Conservation (phyloP, 768 basidiomycete species). For the Peribolospora baueri region DNA sequence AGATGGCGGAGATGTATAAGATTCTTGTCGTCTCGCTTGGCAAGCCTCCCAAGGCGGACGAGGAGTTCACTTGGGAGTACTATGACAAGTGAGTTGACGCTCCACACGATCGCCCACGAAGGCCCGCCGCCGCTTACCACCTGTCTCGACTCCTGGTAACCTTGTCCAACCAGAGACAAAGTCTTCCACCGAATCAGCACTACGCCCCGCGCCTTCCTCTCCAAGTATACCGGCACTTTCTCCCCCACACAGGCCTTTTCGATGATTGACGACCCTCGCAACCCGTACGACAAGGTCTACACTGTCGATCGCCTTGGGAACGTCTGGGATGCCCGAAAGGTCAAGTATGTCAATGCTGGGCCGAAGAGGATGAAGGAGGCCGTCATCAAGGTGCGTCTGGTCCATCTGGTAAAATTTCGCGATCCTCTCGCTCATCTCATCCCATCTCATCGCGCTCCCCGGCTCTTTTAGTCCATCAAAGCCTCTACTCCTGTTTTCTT, state of each 20-base stretch:
- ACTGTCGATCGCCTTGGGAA: conserved; percentile 85
- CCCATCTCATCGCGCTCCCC: too few species aligned
- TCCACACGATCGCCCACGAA: neutral
- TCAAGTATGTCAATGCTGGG: conserved; percentile 32
- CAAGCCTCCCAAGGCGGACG: conserved; percentile 49
- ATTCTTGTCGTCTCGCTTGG: conserved; percentile 69
- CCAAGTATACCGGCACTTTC: conserved; percentile 25
- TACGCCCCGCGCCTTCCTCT: conserved; percentile 58
- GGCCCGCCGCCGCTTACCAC: too few species aligned
- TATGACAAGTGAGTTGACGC: conserved; percentile 46
- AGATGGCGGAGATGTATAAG: conserved; percentile 60
- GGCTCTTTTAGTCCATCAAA: conserved; percentile 16
- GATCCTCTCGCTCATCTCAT: neutral
- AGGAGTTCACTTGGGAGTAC: conserved; percentile 60
- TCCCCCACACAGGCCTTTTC: conserved; percentile 43
- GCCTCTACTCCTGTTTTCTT: conserved; percentile 73
- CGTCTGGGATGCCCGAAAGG: conserved; percentile 60
- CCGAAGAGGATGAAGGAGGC: conserved; percentile 56
- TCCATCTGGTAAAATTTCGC: conserved; percentile 11
- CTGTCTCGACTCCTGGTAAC: too few species aligned
- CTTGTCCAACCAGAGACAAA: conserved; percentile 10
- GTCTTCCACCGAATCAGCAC: conserved; percentile 38
- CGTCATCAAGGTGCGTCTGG: conserved; percentile 34
- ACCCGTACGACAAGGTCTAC: conserved; percentile 55
- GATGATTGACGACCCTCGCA: conserved; percentile 82